Evolutionary conservation across 352 stramenopile species (phyloP), one percentile per base, ranked within the genome.

Genomic region (Phytophthora vignae): DNA sequence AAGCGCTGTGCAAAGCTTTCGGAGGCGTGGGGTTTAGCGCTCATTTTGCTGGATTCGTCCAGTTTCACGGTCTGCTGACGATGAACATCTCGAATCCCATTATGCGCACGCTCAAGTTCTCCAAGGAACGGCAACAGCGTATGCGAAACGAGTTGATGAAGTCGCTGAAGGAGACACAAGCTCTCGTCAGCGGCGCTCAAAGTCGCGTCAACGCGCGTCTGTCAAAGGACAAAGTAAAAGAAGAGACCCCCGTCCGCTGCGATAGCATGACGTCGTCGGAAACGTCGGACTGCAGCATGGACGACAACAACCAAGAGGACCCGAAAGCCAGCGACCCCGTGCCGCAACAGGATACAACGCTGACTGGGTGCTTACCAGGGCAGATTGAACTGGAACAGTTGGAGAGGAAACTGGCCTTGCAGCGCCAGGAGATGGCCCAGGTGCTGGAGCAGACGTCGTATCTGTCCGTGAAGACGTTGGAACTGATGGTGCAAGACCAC

Each of bases 401-500:
- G n/a, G 71, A 87, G 60, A 49, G 55, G 6, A 82, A 79, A 4
- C 55, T 84, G 31, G 46, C 15, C 4, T 21, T 75, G 29, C 81
- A 91, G 48, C 60, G 63, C 1, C 57, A 64, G n/a, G 83, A 87
- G 21, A 78, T 79, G 55, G 14, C 67, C 8, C 54, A 42, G 15
- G 84, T 76, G 4, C 71, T 89, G 10, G 33, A 76, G 11, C 74
- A 77, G 21, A 85, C 81, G n/a, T 77, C 77, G 21, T 62, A 58
- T 2, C 60, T 88, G 22, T 64, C 73, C 0, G 76, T 88, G 17
- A 88, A 87, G 54, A 91, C 83, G 17, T 82, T 91, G 79, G 79
- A 91, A 33, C 48, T 89, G 2, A 84, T 91, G 79, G 71, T 86
- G 31, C 64, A 79, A 44, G 83, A 88, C 38, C 79, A 83, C 49